phyloP scores from a whole-genome alignment of 2,329 filamentous ascomycete species.

The Aspergillus fumigatiaffinis region DNA sequence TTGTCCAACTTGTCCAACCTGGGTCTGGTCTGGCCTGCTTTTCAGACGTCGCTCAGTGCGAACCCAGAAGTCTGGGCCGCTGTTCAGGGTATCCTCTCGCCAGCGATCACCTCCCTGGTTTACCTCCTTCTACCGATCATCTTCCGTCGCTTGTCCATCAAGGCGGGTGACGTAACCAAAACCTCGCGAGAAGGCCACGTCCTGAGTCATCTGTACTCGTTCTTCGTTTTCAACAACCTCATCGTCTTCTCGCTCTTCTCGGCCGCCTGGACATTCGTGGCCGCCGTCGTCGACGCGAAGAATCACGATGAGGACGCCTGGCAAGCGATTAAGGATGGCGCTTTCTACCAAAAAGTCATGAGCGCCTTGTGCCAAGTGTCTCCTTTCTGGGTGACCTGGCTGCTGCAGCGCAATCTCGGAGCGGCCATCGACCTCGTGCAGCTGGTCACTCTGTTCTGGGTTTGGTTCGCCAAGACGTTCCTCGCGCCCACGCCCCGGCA shows the following conservation, averaged over 20 bases:
- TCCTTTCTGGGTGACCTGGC: conserved; percentile 89
- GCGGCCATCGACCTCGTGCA: conserved; percentile 93
- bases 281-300: conserved; percentile 59
- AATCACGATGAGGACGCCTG: conserved; percentile 59
- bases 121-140: conserved; percentile 86
- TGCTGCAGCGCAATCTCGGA: conserved; percentile 87
- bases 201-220: conserved; percentile 82
- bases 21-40: conserved; percentile 72
- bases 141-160: conserved; percentile 80
- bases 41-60: conserved; percentile 59
- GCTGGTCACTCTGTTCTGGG: conserved; percentile 75
- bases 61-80: conserved; percentile 74
- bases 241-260: conserved; percentile 92
- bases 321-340: conserved; percentile 61
- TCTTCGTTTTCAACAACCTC: conserved; percentile 97
- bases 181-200: conserved; percentile 90
- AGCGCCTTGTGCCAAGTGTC: conserved; percentile 76
- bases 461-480: conserved; percentile 81
- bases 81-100: conserved; percentile 86
- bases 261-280: conserved; percentile 70
- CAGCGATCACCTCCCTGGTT: conserved; percentile 78
- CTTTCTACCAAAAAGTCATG: conserved; percentile 64
- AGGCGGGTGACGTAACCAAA: conserved; percentile 85
- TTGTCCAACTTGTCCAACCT: conserved; percentile 80
- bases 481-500: conserved; percentile 83